Evolutionary conservation across 2,329 filamentous ascomycete genomes (phyloP).

Genomic region (Trichoderma breve): DNA sequence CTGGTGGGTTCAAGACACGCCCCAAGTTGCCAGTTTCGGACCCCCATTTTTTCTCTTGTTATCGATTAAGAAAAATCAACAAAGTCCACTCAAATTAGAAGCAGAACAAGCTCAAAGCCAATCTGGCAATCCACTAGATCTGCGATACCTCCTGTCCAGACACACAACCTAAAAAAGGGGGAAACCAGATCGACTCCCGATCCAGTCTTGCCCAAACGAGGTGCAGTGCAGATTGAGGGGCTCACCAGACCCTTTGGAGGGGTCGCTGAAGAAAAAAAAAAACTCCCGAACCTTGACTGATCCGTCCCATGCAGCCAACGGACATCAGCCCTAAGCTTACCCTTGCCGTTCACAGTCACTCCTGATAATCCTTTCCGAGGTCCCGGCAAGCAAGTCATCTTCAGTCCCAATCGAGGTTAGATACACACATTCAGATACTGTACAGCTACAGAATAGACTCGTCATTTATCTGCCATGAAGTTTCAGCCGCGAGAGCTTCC

Average conservation of each 20-base stretch:
- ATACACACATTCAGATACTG: background rate
- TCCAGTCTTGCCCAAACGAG: background rate
- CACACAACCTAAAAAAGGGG: background rate
- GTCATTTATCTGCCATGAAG: slow-evolving; percentile 21
- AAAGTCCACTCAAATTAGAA: background rate
- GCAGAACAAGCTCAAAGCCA: background rate
- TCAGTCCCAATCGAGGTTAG: background rate
- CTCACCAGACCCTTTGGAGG: background rate
- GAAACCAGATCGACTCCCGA: background rate
- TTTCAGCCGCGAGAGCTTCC: slow-evolving; percentile 34
- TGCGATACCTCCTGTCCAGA: background rate
- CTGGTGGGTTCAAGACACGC: background rate
- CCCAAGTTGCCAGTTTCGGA: background rate
- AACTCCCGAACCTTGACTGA: background rate
- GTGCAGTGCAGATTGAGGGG: background rate
- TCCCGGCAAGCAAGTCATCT: background rate
- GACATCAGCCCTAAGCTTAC: background rate
- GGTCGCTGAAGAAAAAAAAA: background rate
- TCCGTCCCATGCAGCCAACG: background rate
- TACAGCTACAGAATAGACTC: background rate
- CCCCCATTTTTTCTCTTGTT: background rate
- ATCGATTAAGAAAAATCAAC: background rate
- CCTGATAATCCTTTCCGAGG: background rate
- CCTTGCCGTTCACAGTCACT: background rate
- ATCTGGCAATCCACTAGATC: background rate